Evolutionary conservation across 495 filamentous ascomycete species (phyloP), one percentile per base, ranked within the genome.

Genomic region (Aspergillus biplanus): DNA sequence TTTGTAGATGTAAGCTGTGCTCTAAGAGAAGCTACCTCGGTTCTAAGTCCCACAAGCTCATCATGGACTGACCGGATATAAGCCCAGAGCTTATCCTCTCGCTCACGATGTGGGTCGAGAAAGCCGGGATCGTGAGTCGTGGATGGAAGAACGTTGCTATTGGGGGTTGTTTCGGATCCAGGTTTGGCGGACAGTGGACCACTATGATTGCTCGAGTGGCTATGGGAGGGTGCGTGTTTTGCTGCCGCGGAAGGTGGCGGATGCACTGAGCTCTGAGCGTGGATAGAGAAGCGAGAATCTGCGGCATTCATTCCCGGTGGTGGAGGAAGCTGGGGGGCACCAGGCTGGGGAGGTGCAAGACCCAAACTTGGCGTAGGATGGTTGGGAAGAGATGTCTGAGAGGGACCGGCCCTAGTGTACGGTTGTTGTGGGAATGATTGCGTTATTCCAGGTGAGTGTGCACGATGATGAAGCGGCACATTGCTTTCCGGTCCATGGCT

Each of bases 381-480:
- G 42, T 67, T 76, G 1, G 71, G 33, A 33, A 68, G 52, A 49
- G 74, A 67, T 15, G 70, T 46, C 53, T 71, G 68, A 35, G 71
- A 62, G 37, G 69, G 53, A 15, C 71, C 74, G 32, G 75, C 78
- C 59, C 90, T 84, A 35, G 80, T 81, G 59, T 85, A 90, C 35
- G 90, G 82, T 53, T 86, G 81, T 57, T 89, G 89, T 59, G 89
- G 87, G 62, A 87, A 82, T 52, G 91, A 85, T 42, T 87, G 85
- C 7, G 84, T 83, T 62, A 92, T 71, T 64, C 86, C 87, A 11
- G 92, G 90, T 7, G 91, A 92, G 59, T 90, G 83, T 56, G 87
- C 84, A 33, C 86, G 83, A 64, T 82, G 61, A 32, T 63, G 83
- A 33, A 74, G 65, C 48, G 72, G 75, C 11, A 83, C 69, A 59